Evolutionary conservation across 257 asterid genomes (phyloP).

Genomic region (Solanum commersonii): DNA sequence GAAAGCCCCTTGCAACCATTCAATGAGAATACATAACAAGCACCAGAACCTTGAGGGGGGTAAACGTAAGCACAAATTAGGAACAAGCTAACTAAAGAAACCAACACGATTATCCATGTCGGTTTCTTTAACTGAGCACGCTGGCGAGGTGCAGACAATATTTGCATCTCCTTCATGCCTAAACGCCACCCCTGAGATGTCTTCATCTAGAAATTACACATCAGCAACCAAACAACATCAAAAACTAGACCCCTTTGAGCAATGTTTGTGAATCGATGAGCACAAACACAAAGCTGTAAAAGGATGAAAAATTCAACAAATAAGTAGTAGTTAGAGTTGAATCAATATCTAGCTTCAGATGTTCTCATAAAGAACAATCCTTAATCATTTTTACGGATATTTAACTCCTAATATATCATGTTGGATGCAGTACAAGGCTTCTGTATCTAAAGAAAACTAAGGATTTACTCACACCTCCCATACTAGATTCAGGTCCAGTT

Average conservation of each 20-base stretch:
- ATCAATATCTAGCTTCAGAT: not conserved
- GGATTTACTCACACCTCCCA: not conserved
- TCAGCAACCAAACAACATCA: conserved; percentile 9
- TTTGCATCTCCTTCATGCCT: conserved; percentile 78
- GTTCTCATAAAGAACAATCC: not conserved
- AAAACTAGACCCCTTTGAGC: not conserved
- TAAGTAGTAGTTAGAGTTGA: not conserved
- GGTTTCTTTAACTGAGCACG: conserved; percentile 83
- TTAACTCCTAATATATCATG: not conserved
- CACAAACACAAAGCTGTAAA: not conserved
- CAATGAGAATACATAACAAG: conserved; percentile 80
- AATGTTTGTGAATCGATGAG: not conserved
- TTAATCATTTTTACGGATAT: not conserved
- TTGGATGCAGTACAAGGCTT: not conserved
- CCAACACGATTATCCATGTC: conserved; percentile 83
- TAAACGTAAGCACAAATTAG: conserved; percentile 78
- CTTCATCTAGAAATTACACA: conserved; percentile 69
- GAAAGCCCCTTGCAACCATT: conserved; percentile 58
- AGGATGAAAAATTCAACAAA: not conserved
- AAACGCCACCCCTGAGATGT: conserved; percentile 77
- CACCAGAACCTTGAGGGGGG: conserved; percentile 78
- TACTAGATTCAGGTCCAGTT: not conserved
- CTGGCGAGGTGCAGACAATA: conserved; percentile 73
- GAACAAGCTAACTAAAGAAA: conserved; percentile 81
- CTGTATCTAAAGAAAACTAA: not conserved